Evolutionary conservation across 2,329 filamentous ascomycete species (phyloP), one percentile per base, ranked within the genome.

Genomic region (Ceratocystiopsis sp.): DNA sequence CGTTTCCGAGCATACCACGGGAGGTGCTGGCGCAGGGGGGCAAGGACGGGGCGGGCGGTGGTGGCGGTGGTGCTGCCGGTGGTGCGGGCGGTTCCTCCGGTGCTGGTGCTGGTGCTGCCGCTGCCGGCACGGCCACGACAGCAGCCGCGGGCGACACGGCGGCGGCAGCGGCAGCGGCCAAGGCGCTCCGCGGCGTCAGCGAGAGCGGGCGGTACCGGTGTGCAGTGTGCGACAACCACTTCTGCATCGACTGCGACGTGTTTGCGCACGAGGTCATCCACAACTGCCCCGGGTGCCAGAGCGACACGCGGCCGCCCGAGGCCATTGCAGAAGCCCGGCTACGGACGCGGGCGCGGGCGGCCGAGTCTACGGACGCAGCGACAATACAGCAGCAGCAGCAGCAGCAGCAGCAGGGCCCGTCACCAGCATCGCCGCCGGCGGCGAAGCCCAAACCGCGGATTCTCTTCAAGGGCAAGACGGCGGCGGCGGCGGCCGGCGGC

Each of bases 241-340:
- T 96, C 58, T 98, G 91, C 66, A 93, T 98, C 50, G 91, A 98
- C 59, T 98, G 91, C 59, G 91, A 98, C 59, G 77, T 95, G 19
- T 95, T 91, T 62, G 82, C 84, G 19, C 91, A 98, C 58, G 86
- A 95, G 62, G 76, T 93, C 13, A 73, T 94, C 42, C 89, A 98
- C 58, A 96, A 96, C 60, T 98, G 91, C 55, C 87, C 91, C 0
- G 89, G 89, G 0, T 98, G 91, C 59, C 80, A 75, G 59, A 72
- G 70, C 54, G 65, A 66, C 45, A 63, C 61, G 4, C 54, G 64
- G 15, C 34, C 48, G 19, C 29, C 38, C 6, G 43, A 35, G 16
- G 43, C 42, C 6, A 19, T 38, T 16, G 46, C 42, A 10, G 44
- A 45, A 2, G 34, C 35, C 1, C 17, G 32, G n/a, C 32, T 37